Percentiles rank a stretch among this genome's conserved stretches.
These are phyloP conservation scores for Boletellus deceptivus DNA, from an alignment of 1,284 basidiomycete species.

Conservation along the genomic window DNA sequence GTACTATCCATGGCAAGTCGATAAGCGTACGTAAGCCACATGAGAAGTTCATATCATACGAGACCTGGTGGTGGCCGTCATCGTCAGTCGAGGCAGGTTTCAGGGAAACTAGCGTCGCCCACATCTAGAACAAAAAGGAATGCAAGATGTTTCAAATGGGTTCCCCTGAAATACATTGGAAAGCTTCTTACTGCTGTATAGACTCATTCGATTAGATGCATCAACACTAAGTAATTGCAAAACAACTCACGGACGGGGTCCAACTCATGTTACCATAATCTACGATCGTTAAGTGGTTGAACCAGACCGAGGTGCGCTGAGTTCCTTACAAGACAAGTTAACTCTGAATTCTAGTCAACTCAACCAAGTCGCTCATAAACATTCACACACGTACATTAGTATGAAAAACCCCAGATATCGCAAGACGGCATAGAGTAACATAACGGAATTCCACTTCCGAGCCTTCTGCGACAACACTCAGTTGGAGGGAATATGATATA, in stretches of 20 bases:
- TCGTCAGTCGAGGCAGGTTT: neutral
- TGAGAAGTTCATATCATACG: constrained; percentile 13
- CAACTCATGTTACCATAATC: constrained; percentile 10
- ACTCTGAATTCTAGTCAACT: constrained; percentile 6
- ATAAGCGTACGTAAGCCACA: constrained; percentile 15
- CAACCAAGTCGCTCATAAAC: neutral
- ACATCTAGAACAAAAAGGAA: constrained; percentile 12
- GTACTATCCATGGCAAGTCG: constrained; percentile 20
- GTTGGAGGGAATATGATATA: neutral
- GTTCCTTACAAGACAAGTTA: constrained; percentile 11
- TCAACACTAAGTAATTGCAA: neutral
- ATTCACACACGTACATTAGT: constrained; percentile 9
- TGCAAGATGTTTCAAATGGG: constrained; percentile 1
- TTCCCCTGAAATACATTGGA: too few species aligned
- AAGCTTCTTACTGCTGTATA: constrained; percentile 13
- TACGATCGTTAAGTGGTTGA: constrained; percentile 6
- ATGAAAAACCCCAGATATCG: constrained; percentile 21
- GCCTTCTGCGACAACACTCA: constrained; percentile 6
- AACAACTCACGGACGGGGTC: constrained; percentile 10
- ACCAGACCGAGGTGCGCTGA: neutral
- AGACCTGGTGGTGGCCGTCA: constrained; percentile 9
- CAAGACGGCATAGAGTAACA: constrained; percentile 18
- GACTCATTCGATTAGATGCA: neutral
- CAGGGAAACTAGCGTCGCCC: neutral
- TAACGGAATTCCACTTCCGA: constrained; percentile 17